Conservation (phyloP, 1,284 basidiomycete species). For the Ceratobasidium sp. region DNA sequence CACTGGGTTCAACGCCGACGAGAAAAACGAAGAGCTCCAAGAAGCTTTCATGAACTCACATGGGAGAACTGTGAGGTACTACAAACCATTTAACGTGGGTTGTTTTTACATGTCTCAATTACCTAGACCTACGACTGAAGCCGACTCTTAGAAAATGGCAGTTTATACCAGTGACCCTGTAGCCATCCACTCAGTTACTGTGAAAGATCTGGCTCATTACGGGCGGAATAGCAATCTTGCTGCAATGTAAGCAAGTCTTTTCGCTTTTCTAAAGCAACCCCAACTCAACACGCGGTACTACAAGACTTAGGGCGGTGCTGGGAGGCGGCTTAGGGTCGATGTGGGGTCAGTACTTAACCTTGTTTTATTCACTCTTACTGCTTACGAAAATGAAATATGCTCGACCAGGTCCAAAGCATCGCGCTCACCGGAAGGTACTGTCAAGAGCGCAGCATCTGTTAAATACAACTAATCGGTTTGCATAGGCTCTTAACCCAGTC, state of each 20-base stretch:
- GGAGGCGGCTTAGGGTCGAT: conserved; percentile 58
- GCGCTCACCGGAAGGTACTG: conserved; percentile 24
- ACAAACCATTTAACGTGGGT: background rate
- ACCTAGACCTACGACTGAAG: background rate
- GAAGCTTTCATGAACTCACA: background rate
- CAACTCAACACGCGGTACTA: conserved; percentile 47
- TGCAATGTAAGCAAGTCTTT: conserved; percentile 44
- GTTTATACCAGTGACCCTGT: conserved; percentile 67
- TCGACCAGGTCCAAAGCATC: conserved; percentile 10
- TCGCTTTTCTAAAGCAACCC: conserved; percentile 55
- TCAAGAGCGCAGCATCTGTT: background rate
- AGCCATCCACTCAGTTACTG: conserved; percentile 63
- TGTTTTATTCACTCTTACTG: background rate
- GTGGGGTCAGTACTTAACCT: background rate
- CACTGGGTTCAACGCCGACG: background rate
- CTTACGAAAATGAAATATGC: background rate
- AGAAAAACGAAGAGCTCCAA: conserved; percentile 3
- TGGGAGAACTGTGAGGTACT: conserved; percentile 1
- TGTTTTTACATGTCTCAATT: background rate
- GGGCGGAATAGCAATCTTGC: conserved; percentile 68
- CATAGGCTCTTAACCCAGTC: conserved; percentile 65
- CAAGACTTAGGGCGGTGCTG: conserved; percentile 52
- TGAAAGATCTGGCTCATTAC: conserved; percentile 66
- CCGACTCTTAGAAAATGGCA: conserved; percentile 58
- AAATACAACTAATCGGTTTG: conserved; percentile 55